Conservation (phyloP, 2,329 filamentous ascomycete genomes). For the Microcyclospora tardicrescens region DNA sequence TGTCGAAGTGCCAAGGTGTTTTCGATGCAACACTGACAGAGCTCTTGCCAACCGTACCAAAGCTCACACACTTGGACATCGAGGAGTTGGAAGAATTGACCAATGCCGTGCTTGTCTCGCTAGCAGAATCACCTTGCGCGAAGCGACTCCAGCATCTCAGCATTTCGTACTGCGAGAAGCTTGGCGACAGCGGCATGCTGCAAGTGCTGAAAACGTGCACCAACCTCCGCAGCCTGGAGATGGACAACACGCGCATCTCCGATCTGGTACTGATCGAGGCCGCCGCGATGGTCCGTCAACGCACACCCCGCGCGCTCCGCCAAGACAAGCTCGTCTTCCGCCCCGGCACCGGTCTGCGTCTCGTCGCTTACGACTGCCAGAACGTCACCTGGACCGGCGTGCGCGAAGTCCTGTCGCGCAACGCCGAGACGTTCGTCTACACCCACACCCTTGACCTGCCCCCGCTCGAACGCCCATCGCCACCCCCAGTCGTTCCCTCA, state of each 20-base stretch:
- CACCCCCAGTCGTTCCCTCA: slow-evolving; percentile 10
- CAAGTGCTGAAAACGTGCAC: slow-evolving; percentile 66
- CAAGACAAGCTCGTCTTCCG: slow-evolving; percentile 28
- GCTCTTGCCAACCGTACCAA: slow-evolving; percentile 61
- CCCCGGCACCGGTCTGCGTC: slow-evolving; percentile 47
- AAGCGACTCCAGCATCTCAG: slow-evolving; percentile 63
- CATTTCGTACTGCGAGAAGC: slow-evolving; percentile 75
- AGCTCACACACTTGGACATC: slow-evolving; percentile 73
- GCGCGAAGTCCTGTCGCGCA: slow-evolving; percentile 72
- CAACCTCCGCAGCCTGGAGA: slow-evolving; percentile 56
- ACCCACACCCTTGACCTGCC: slow-evolving; percentile 16
- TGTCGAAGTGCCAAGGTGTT: slow-evolving; percentile 63
- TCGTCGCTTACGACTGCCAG: slow-evolving; percentile 83
- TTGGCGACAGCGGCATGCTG: slow-evolving; percentile 74
- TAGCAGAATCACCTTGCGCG: slow-evolving; percentile 67
- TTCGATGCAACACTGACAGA: slow-evolving; percentile 60
- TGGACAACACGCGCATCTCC: slow-evolving; percentile 88
- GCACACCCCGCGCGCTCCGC: slow-evolving; percentile 28
- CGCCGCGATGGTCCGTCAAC: slow-evolving; percentile 58
- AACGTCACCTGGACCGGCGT: slow-evolving; percentile 89
- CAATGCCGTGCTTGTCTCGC: slow-evolving; percentile 58
- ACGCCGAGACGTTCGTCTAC: slow-evolving; percentile 56
- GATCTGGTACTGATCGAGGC: slow-evolving; percentile 79
- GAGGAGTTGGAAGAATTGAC: slow-evolving; percentile 72
- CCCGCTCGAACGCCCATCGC: slow-evolving; percentile 8